phyloP scores from a whole-genome alignment of 495 filamentous ascomycete species.

The Penicillium cataractarum region DNA sequence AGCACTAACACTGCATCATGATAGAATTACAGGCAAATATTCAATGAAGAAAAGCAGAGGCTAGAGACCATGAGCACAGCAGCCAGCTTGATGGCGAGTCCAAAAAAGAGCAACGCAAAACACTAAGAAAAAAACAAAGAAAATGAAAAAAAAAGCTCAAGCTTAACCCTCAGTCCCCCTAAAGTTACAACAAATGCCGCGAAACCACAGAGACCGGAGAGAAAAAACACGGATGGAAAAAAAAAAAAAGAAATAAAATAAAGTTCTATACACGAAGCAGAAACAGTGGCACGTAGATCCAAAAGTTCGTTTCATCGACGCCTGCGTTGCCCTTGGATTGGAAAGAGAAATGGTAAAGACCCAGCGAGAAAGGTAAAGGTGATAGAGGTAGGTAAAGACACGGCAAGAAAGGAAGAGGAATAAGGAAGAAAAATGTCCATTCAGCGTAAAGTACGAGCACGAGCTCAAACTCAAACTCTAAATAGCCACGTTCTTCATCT shows the following conservation, averaged over 20 bases:
- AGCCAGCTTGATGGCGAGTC: constrained; percentile 20
- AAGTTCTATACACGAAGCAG: constrained; percentile 34
- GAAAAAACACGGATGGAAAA: constrained; percentile 5
- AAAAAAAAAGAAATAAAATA: constrained; percentile 14
- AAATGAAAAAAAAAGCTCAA: constrained; percentile 12
- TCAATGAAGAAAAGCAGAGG: constrained; percentile 4
- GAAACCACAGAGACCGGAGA: constrained; percentile 20
- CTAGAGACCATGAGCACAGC: constrained; percentile 23
- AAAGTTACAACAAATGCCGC: constrained; percentile 41
- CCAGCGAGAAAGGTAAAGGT: constrained; percentile 10
- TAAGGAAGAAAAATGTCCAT: neutral
- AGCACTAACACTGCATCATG: constrained; percentile 43
- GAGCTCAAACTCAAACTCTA: constrained; percentile 27
- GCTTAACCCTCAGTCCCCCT: constrained; percentile 25
- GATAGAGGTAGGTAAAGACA: neutral
- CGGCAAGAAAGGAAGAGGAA: constrained; percentile 14
- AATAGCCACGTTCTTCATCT: constrained; percentile 62
- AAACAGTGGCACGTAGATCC: constrained; percentile 25
- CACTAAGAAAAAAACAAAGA: constrained; percentile 18
- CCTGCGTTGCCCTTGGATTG: constrained; percentile 32
- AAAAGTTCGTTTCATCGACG: constrained; percentile 31
- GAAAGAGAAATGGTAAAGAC: constrained; percentile 14
- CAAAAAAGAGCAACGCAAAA: constrained; percentile 18
- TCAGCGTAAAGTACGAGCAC: neutral
- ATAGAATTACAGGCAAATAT: constrained; percentile 45